Base-by-base conservation (phyloP, 352 stramenopile species). In the Phytophthora pinifolia region DNA sequence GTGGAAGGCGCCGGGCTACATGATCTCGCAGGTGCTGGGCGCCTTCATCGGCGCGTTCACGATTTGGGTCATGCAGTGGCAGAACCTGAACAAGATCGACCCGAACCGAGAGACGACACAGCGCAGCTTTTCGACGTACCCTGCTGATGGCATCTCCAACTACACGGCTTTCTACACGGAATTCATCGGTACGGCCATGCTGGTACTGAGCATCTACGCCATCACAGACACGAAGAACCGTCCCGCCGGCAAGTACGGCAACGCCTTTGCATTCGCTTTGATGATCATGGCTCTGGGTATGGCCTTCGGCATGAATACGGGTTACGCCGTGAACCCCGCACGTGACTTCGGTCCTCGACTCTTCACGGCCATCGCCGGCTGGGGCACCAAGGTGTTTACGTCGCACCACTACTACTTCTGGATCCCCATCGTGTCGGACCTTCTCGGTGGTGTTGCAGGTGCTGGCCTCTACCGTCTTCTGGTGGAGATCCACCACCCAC, bases 271-370 rank as follows among this genome's bases (percentile, higher is more conserved):
- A 5, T 69, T 79, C 36, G 70, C 65, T 35, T 14, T 82, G 22
- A 65, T 87, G 30, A 74, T 87, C 59, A 70, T 73, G 48, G 72
- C 61, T 7, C 51, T 88, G 39, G 72, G 76, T 47, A 83, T 87
- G 67, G 70, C 72, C 2, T 80, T 88, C 45, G 77, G 74, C 9
- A n/a, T n/a, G n/a, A n/a, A n/a, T n/a, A n/a, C n/a, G n/a, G 60
- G 62, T 18, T 71, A 66, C 51, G 66, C 70, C 2, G 58, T 79
- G 17, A 79, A 79, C 45, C 70, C 70, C 8, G 70, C 70, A 15
- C 67, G 67, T 46, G 67, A 76, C 31, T 67, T 68, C 29, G 68
- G 68, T 31, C 65, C 70, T 39, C 65, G 72, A 33, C 36, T 83
- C 34, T 72, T 83, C 52, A 67, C 70, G 15, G 31, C 54, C 15